A percentile compares a stretch with the other conserved stretches of the same genome.
Evolutionary conservation across 805 yeast genomes (phyloP).

Genomic region (Barnettozyma sp.): DNA sequence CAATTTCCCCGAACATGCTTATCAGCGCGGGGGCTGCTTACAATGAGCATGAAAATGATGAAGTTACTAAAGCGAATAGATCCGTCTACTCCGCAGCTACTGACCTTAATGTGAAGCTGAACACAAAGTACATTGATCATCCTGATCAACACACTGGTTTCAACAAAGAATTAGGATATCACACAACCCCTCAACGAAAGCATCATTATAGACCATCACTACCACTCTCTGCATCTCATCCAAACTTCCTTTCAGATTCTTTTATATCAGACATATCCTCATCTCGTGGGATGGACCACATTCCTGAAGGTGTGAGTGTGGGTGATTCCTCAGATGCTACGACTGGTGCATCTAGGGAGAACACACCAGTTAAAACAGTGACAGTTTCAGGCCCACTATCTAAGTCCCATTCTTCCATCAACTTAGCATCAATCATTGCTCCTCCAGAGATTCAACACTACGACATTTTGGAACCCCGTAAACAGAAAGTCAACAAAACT

Average conservation of each 20-base stretch:
- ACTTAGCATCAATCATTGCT: slow-evolving; percentile 47
- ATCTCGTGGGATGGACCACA: slow-evolving; percentile 3
- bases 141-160: slow-evolving; percentile 1
- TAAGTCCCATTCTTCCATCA: slow-evolving; percentile 47
- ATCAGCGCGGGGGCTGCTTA: slow-evolving; percentile 12
- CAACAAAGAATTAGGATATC: slow-evolving; percentile 1
- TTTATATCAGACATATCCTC: slow-evolving; percentile 6
- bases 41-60: neutral
- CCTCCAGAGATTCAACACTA: slow-evolving; percentile 23
- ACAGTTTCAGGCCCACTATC: slow-evolving; percentile 11
- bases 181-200: neutral
- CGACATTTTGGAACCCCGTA: slow-evolving; percentile 23
- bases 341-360: neutral
- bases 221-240: slow-evolving; percentile 1
- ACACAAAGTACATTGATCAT: slow-evolving; percentile 18
- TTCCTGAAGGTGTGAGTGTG: slow-evolving; percentile 1
- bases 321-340: slow-evolving; percentile 1
- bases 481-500: slow-evolving; percentile 15
- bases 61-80: slow-evolving; percentile 3
- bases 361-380: slow-evolving; percentile 5
- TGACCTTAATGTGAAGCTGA: slow-evolving; percentile 25
- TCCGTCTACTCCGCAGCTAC: slow-evolving; percentile 25
- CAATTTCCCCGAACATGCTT: slow-evolving; percentile 23
- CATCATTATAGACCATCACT: slow-evolving; percentile 1
- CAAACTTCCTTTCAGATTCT: slow-evolving; percentile 5